Conservation (phyloP, 148 eudicot species). For the Simmondsia chinensis region DNA sequence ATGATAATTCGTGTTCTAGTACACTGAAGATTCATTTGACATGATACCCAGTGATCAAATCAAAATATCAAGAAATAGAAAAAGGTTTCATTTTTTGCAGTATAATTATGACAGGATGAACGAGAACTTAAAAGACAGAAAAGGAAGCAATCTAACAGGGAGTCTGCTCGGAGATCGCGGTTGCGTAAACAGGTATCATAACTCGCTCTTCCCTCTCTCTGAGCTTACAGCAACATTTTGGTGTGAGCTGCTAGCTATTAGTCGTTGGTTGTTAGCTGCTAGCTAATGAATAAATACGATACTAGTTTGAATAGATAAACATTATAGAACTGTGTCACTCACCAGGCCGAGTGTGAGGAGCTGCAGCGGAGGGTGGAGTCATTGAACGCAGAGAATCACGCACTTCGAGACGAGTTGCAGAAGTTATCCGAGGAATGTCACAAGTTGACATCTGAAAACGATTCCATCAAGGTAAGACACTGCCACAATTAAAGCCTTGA, state of each 20-base stretch:
- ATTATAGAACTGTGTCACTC: not conserved
- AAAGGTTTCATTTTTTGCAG: too few relatives aligned
- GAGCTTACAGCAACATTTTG: too few relatives aligned
- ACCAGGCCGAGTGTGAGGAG: conserved; percentile 88
- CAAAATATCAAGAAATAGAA: too few relatives aligned
- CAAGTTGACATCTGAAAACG: conserved; percentile 65
- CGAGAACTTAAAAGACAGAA: conserved; percentile 83
- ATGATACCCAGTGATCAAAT: too few relatives aligned
- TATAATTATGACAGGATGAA: conserved; percentile 69
- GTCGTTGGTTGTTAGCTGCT: too few relatives aligned
- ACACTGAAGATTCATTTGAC: too few relatives aligned
- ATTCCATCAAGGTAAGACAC: conserved; percentile 63
- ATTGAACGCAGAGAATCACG: conserved; percentile 46
- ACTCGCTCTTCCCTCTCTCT: not conserved
- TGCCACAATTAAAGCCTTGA: too few relatives aligned
- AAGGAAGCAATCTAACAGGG: conserved; percentile 93
- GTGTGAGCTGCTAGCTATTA: too few relatives aligned
- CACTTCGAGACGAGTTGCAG: conserved; percentile 58
- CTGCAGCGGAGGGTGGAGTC: conserved; percentile 61
- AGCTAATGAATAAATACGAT: too few relatives aligned
- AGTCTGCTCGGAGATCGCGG: conserved; percentile 96
- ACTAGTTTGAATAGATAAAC: not conserved
- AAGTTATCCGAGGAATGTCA: conserved; percentile 64
- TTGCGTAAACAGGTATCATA: conserved; percentile 79
- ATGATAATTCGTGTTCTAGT: too few relatives aligned